Conservation (phyloP, 495 filamentous ascomycete species). For the Ascobolus immersus region DNA sequence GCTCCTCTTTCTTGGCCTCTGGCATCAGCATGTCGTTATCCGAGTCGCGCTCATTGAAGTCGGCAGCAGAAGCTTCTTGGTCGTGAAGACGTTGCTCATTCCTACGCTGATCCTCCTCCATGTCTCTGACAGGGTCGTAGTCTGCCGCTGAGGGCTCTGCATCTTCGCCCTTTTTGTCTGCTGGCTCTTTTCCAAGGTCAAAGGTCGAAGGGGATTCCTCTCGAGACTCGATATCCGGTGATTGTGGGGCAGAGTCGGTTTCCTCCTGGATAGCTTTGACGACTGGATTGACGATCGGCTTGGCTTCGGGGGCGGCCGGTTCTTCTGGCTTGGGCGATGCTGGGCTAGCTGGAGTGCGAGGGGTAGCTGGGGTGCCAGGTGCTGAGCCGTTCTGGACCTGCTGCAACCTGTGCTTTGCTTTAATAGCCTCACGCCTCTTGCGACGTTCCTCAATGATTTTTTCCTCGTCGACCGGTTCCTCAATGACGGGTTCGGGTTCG, state of each 20-base stretch:
- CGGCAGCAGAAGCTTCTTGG: slow-evolving; percentile 28
- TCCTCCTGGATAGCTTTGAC: no score
- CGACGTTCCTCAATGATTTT: slow-evolving; percentile 64
- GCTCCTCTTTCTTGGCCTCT: slow-evolving; percentile 13
- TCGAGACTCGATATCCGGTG: slow-evolving; percentile 15
- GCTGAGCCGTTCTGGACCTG: slow-evolving; percentile 35
- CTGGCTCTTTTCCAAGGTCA: slow-evolving; percentile 26
- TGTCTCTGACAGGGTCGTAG: slow-evolving; percentile 81
- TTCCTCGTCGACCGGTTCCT: slow-evolving; percentile 43
- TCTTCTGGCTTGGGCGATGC: slow-evolving; percentile 14
- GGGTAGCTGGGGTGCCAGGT: slow-evolving; percentile 24
- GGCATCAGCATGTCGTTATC: slow-evolving; percentile 23
- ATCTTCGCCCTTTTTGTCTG: slow-evolving; percentile 30
- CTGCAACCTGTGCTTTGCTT: slow-evolving; percentile 52
- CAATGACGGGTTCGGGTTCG: slow-evolving; percentile 17
- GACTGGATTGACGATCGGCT: slow-evolving; percentile 18
- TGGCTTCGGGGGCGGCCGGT: slow-evolving; percentile 13
- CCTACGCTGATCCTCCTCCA: slow-evolving; percentile 61
- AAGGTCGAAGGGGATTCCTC: slow-evolving; percentile 30
- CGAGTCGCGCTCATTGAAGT: slow-evolving; percentile 39
- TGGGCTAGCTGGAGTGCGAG: no score
- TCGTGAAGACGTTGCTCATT: slow-evolving; percentile 33
- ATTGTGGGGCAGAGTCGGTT: slow-evolving; percentile 13
- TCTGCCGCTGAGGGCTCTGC: slow-evolving; percentile 79
- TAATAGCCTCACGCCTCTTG: slow-evolving; percentile 64